Percentiles rank a stretch among this genome's conserved stretches.
Evolutionary conservation across 768 basidiomycete genomes (phyloP).

Genomic region (Termitomyces sp.): DNA sequence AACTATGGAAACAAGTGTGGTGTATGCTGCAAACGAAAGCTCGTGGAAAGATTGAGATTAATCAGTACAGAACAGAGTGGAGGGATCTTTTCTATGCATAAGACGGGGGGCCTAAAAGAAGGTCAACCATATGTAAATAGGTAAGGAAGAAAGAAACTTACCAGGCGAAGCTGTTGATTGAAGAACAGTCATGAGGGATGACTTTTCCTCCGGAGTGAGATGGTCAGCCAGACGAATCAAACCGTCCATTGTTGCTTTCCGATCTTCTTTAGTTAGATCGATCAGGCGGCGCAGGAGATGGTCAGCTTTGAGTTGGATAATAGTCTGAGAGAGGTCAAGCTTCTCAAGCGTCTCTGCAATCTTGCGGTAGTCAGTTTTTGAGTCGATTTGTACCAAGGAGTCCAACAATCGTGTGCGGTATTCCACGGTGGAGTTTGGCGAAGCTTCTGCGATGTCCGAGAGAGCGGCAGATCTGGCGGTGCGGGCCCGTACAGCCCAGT

Average conservation of each 20-base stretch:
- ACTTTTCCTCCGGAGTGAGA: constrained; percentile 72
- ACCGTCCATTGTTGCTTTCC: constrained; percentile 73
- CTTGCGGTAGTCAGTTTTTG: constrained; percentile 52
- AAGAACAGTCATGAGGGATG: constrained; percentile 56
- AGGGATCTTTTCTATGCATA: constrained; percentile 22
- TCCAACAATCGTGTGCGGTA: constrained; percentile 67
- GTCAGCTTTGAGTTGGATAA: constrained; percentile 68
- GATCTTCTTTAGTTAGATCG: constrained; percentile 68
- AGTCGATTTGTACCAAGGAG: constrained; percentile 55
- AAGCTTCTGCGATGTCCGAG: constrained; percentile 62
- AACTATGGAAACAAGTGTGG: constrained; percentile 20
- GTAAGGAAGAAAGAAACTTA: constrained; percentile 30
- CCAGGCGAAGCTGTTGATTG: constrained; percentile 60
- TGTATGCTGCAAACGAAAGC: constrained; percentile 15
- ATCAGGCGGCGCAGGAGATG: constrained; percentile 66
- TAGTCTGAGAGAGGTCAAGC: constrained; percentile 61
- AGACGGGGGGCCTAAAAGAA: constrained; percentile 35
- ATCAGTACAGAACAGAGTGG: constrained; percentile 1
- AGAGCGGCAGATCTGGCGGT: constrained; percentile 68
- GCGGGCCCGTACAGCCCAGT: constrained; percentile 89
- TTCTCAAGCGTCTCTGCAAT: constrained; percentile 68
- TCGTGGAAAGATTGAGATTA: not conserved
- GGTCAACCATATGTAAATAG: not conserved
- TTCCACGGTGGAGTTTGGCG: constrained; percentile 66
- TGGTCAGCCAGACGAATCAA: constrained; percentile 71